Evolutionary conservation across 2,329 filamentous ascomycete genomes (phyloP).

Genomic region (Fusarium sp.): DNA sequence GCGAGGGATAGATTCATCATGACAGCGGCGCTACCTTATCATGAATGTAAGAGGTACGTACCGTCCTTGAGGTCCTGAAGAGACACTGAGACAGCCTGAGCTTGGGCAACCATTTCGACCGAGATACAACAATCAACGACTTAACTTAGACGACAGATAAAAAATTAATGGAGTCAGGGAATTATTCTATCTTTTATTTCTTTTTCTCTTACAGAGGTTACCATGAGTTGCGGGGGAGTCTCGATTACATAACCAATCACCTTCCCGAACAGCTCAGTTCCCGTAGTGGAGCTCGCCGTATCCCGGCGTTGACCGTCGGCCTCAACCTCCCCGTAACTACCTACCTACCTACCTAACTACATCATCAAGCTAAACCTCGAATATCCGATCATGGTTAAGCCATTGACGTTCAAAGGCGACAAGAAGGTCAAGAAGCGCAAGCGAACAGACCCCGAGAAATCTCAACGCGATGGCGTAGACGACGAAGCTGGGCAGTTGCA

Average conservation of each 20-base stretch:
- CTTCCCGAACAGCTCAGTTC: conserved; percentile 17
- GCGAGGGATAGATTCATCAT: not conserved
- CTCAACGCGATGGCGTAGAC: conserved; percentile 42
- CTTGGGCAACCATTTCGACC: conserved; percentile 55
- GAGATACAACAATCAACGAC: no score
- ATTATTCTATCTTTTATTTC: not conserved
- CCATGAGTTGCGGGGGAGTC: conserved; percentile 27
- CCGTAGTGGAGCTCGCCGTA: conserved; percentile 47
- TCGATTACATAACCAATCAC: conserved; percentile 41
- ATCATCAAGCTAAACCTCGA: not conserved
- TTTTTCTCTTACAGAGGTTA: conserved; percentile 5
- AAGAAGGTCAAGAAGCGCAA: conserved; percentile 95
- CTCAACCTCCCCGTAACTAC: not conserved
- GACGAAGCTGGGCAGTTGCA: conserved; percentile 29
- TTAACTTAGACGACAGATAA: not conserved
- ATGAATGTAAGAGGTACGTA: conserved; percentile 47
- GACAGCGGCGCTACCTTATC: conserved; percentile 6
- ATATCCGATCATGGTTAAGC: conserved; percentile 75
- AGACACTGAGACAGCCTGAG: conserved; percentile 68
- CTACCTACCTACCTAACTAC: not conserved
- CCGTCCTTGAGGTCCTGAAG: conserved; percentile 68
- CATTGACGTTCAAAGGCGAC: conserved; percentile 95
- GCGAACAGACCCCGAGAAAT: conserved; percentile 65
- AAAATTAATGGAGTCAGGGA: not conserved
- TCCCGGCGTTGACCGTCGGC: conserved; percentile 36